Evolutionary conservation across 2,329 filamentous ascomycete genomes (phyloP), one percentile per base, ranked within the genome.

Genomic region (Monilinia aucupariae): DNA sequence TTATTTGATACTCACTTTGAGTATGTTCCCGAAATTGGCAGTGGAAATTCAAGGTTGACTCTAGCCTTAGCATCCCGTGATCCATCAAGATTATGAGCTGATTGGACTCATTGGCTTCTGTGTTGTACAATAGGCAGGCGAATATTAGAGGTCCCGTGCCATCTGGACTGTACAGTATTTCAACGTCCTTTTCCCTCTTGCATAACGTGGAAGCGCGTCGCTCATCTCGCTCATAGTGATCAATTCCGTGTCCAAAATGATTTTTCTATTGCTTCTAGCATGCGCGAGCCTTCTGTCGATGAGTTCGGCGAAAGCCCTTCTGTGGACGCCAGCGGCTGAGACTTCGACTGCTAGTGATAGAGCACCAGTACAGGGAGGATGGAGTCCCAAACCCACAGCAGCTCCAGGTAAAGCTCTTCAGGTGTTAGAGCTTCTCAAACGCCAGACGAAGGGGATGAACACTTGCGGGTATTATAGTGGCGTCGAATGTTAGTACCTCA

Each of bases 391-490:
- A 8, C 41, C 37, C 15, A 58, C n/a, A 48, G 41, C 54, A 20
- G 20, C 30, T 47, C n/a, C 20, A 3, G 34, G 34, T 9, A 25
- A 56, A 25, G 41, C 41, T 22, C 25, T 45, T 32, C 15, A 47
- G 30, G 41, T 25, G 7, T 20, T 56, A 10, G 54, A 56, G 30
- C 41, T 37, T 47, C 22, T 47, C 12, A 45, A 56, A 47, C 41
- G 30, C 34, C 41, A 45, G 34, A 47, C 8, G 34, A 47, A 22
- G 34, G 54, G 39, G 20, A 47, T 34, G 4, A 56, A 47, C 4
- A 56, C 41, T 10, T 56, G 54, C 13, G 54, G 54, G 25, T 56
- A 56, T 8, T 56, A 34, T n/a, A 34, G 22, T 25, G 54, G 54
- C n/a, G 22, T 47, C 9, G 27, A 56, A 25, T 25, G 41, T 56